These are phyloP conservation scores for Salix exigua DNA, from an alignment of 345 rosid species.

Conservation along the genomic window DNA sequence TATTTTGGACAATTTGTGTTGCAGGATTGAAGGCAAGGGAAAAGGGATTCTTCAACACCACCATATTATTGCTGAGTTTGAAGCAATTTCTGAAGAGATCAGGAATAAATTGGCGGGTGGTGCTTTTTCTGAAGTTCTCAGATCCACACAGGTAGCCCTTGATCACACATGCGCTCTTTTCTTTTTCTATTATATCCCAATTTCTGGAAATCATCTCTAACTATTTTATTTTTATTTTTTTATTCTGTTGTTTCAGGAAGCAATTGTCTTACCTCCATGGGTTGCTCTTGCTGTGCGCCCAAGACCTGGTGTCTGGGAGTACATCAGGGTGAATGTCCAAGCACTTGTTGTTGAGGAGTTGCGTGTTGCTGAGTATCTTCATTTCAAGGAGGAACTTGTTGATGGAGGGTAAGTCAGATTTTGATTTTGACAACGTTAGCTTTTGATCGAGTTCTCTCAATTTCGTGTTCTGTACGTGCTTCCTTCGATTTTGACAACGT, in stretches of 20 bases:
- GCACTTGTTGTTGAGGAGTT: constrained; percentile 85
- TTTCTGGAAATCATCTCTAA: not conserved
- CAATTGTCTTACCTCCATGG: constrained; percentile 83
- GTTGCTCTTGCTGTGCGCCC: constrained; percentile 91
- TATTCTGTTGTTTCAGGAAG: constrained; percentile 54
- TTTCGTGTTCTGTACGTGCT: not conserved
- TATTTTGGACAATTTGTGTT: constrained; percentile 2
- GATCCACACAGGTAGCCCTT: constrained; percentile 57
- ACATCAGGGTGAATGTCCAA: constrained; percentile 70
- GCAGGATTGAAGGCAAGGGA: constrained; percentile 69
- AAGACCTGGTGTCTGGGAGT: constrained; percentile 97
- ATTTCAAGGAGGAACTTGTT: constrained; percentile 94
- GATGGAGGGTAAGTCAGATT: constrained; percentile 60
- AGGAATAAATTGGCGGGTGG: constrained; percentile 51
- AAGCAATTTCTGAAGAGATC: constrained; percentile 53
- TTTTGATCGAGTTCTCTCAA: not conserved
- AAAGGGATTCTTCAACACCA: constrained; percentile 73
- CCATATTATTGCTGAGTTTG: constrained; percentile 70
- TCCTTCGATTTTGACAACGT: not conserved
- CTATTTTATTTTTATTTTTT: not conserved
- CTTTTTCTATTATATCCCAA: not conserved
- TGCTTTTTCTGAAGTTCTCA: constrained; percentile 60
- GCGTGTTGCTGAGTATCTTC: constrained; percentile 70
- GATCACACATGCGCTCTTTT: not conserved
- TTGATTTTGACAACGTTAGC: not conserved